Evolutionary conservation across 345 rosid species (phyloP), one percentile per base, ranked within the genome.

Genomic region (Odontarrhena argentea): DNA sequence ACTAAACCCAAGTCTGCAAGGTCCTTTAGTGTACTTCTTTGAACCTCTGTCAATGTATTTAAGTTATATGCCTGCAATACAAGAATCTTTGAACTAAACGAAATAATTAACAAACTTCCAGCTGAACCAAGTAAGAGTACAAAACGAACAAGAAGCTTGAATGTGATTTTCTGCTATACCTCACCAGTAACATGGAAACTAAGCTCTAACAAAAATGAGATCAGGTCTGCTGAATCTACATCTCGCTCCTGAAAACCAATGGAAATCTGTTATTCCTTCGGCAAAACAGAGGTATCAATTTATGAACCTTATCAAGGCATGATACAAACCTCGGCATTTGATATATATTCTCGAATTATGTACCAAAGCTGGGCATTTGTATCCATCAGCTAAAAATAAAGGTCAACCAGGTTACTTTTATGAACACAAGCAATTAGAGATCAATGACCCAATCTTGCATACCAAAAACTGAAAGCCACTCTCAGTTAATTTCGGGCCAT

Each of bases 391-490:
- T 94, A 89, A 56, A 78, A 74, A 42, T 42, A 42, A 45, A 36
- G 69, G 47, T 67, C 18, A 38, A 64, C 30, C 56, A 58, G 57
- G 74, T 60, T 63, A 77, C 15, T 65, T 41, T 51, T 38, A 73
- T 61, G 8, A 61, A 65, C n/a, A 43, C 57, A 58, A 11, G 36
- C 9, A 44, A 48, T 24, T 42, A 50, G 53, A 76, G 72, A 46
- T 41, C 57, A 57, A 28, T 74, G 56, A 68, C 55, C 70, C 68
- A 70, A 24, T 44, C 25, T 67, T 52, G 55, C 91, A 65, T 84
- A 94, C 97, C 97, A 94, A 80, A 83, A 94, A 94, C 79, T 94
- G 99, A 77, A 94, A 94, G 76, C 97, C 97, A 79, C 88, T 80
- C 83, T 94, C 97, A 13, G 96, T 86, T 77, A 94, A 79, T 64